These are phyloP conservation scores for Solanum lignicaule DNA, from an alignment of 257 asterid species.

Conservation along the genomic window DNA sequence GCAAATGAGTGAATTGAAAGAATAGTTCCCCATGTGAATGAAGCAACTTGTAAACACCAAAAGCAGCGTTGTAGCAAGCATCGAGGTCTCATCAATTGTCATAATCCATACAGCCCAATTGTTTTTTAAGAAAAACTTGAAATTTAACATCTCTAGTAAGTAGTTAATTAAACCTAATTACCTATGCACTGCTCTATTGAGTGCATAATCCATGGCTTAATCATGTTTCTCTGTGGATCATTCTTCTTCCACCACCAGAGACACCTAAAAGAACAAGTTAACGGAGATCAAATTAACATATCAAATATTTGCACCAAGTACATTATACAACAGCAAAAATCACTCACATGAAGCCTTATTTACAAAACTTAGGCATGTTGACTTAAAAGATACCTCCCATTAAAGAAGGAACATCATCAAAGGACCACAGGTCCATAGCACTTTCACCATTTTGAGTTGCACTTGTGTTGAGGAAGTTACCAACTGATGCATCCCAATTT, in stretches of 20 bases:
- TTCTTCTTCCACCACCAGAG: slow-evolving; percentile 1
- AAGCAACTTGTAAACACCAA: not conserved
- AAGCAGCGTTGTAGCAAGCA: not conserved
- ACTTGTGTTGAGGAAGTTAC: slow-evolving; percentile 56
- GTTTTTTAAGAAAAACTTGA: not conserved
- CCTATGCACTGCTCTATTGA: slow-evolving; percentile 24
- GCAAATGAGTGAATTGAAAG: not conserved
- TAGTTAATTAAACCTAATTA: slow-evolving; percentile 22
- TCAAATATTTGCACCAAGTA: not conserved
- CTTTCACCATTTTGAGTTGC: slow-evolving; percentile 42
- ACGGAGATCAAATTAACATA: not conserved
- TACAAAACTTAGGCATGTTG: slow-evolving; percentile 25
- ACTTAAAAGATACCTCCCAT: slow-evolving; percentile 46
- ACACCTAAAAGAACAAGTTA: not conserved
- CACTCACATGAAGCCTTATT: slow-evolving; percentile 75
- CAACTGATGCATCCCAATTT: slow-evolving; percentile 74
- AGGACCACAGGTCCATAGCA: slow-evolving; percentile 67
- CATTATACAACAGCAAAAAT: not conserved
- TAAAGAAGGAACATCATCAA: slow-evolving; percentile 50
- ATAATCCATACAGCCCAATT: slow-evolving; percentile 18
- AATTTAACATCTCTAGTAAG: slow-evolving; percentile 10
- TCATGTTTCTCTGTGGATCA: slow-evolving; percentile 30
- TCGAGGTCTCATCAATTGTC: not conserved
- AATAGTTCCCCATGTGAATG: not conserved
- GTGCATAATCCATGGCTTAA: slow-evolving; percentile 48